phyloP scores from a whole-genome alignment of 192 early-diverging fungal species.

The Coemansia sp. region DNA sequence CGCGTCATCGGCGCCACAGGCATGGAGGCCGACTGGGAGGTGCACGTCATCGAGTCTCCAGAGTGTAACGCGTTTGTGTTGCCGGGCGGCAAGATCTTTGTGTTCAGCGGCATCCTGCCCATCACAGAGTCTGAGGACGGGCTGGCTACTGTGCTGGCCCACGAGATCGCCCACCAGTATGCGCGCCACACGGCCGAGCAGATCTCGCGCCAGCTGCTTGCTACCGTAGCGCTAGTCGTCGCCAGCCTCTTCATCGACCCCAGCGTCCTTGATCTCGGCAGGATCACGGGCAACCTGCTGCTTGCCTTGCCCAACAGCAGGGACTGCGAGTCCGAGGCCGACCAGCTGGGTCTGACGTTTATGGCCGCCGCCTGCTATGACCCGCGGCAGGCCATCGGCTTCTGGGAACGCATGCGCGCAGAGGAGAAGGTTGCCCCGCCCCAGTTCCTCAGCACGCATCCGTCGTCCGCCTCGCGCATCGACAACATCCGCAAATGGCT shows the following conservation, averaged over 20 bases:
- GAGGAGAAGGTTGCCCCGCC: constrained; percentile 41
- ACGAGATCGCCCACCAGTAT: constrained; percentile 92
- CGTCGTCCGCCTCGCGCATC: constrained; percentile 69
- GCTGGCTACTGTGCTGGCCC: constrained; percentile 89
- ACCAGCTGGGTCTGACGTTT: constrained; percentile 81
- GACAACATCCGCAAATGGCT: constrained; percentile 55
- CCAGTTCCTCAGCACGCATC: constrained; percentile 86
- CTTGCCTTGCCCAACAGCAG: constrained; percentile 85
- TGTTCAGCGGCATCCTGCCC: constrained; percentile 90
- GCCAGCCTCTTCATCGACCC: constrained; percentile 71
- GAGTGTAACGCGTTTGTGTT: constrained; percentile 93
- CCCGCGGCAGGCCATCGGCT: constrained; percentile 68
- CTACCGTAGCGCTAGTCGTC: constrained; percentile 60
- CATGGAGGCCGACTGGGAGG: constrained; percentile 81
- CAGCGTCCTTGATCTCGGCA: constrained; percentile 55
- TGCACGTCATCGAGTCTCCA: constrained; percentile 81
- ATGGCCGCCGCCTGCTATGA: constrained; percentile 95
- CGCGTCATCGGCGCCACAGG: constrained; percentile 70
- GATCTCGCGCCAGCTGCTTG: constrained; percentile 68
- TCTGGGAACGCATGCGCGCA: constrained; percentile 86
- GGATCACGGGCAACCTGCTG: constrained; percentile 66
- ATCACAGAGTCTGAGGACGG: constrained; percentile 79
- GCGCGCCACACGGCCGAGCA: constrained; percentile 92
- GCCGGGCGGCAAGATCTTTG: constrained; percentile 95
- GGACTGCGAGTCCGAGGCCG: constrained; percentile 89